Base-by-base conservation (phyloP, 305 asterid species). In the Fraxinus nigra region DNA sequence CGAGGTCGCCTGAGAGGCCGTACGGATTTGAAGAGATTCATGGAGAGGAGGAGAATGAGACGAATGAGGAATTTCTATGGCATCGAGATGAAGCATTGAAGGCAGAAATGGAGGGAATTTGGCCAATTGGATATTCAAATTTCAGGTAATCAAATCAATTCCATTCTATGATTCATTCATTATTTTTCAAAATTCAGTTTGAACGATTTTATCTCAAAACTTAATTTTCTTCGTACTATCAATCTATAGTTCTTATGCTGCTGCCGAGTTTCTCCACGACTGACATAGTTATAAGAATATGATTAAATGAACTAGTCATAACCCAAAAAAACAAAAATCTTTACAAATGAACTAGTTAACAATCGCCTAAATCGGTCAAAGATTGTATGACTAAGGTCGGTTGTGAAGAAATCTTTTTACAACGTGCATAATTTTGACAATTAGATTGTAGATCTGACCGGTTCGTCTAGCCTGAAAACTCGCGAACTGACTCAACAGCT, bases 11-110 rank as follows among this genome's bases (percentile, higher is more conserved):
- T 80, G 97, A 92, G 75, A 89, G 85, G 84, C 80, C 81, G 7
- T 92, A 84, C 43, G 97, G 98, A 14, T 95, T 93, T 80, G 98
- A 93, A 90, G 98, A 92, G 85, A 63, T 83, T 59, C 90, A 89
- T 0, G 89, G 89, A 7, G 97, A 90, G 72, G 96, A 89, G 28
- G 93, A 88, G 7, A 67, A 61, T 48, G 89, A 80, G 85, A 88
- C 79, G 77, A 86, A 81, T 51, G 94, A 95, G 82, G 97, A 93
- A 82, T 92, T 94, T 54, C 85, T 95, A 61, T 93, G 98, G 98
- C 85, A 88, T 77, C 89, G 84, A 73, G 95, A 93, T 24, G 90
- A 85, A 82, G 76, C 72, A 28, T 80, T 89, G 90, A 84, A 65
- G 79, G 33, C 46, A 30, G 89, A 91, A 84, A 91, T 95, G 98